Base-by-base conservation (phyloP, 352 stramenopile genomes). In the Globisporangium perplexum region DNA sequence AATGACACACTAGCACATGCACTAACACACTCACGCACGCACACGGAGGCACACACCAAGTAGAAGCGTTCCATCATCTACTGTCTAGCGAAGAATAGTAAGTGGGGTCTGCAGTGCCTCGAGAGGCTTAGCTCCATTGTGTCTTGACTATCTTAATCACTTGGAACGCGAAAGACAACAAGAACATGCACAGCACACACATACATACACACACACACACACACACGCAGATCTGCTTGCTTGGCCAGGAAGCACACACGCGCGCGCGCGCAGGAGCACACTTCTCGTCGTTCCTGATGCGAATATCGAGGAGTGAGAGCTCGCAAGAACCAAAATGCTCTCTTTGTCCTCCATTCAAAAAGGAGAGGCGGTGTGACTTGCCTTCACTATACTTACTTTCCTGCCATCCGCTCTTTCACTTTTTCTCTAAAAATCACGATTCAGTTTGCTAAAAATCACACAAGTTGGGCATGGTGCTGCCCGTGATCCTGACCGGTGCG, bases 51-150 rank as follows among this genome's bases (percentile, higher is more conserved):
- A n/a, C n/a, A n/a, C n/a, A 33, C 30, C 31, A 11, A 39, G 33
- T 18, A 18, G 33, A 14, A 14, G 30, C 46, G 66, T 83, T 88
- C 72, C 76, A 60, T 90, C 76, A 88, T 87, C 83, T 90, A 90
- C 79, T 90, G 76, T 90, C 79, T 90, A 90, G 79, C 79, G 77
- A 86, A 69, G 69, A 72, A 87, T 89, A 90, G 79, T 69, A 79
- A 76, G 56, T 64, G 58, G 62, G 44, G 62, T 90, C 79, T 72
- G 70, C 79, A 90, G 70, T 41, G 72, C 71, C 61, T 26, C 52
- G 35, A 38, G 26, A 31, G 52, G 33, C 35, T 58, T 35, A 47
- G 60, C 51, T 45, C 50, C 65, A 64, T 63, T 12, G 14, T 75
- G 59, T 72, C 46, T 70, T 70, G 71, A 46, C 77, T 86, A 84